A percentile compares a stretch with the other conserved stretches of the same genome.
These are phyloP conservation scores for Chrysochromulina parva DNA, from an alignment of 78 protist species.

Conservation along the genomic window DNA sequence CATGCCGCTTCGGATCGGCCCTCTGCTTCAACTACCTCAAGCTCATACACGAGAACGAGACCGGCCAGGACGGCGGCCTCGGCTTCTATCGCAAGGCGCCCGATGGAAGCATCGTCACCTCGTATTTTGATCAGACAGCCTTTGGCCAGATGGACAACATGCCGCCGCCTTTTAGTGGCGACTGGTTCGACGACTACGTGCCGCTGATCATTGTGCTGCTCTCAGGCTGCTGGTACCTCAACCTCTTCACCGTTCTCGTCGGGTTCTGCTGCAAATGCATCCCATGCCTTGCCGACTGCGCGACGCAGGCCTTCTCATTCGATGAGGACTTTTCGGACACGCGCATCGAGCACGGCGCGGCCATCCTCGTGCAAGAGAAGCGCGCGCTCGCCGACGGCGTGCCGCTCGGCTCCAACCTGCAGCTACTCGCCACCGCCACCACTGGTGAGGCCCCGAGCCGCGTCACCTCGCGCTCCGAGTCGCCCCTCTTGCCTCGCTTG, in stretches of 20 bases:
- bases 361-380: not conserved
- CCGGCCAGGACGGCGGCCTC: too few species aligned
- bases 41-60: not conserved
- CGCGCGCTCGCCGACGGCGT: not conserved
- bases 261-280: not conserved
- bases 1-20: not conserved
- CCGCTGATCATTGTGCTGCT: not conserved
- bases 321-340: constrained; percentile 4
- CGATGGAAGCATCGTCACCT: not conserved
- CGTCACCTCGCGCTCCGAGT: too few species aligned
- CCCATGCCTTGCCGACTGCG: not conserved
- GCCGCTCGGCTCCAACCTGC: constrained; percentile 18
- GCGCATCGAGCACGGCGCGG: not conserved
- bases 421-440: not conserved
- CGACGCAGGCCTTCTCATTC: not conserved
- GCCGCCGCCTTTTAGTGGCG: not conserved
- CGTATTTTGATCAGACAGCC: not conserved
- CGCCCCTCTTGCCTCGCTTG: too few species aligned
- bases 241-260: not conserved
- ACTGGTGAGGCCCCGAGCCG: too few species aligned
- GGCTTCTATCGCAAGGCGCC: too few species aligned
- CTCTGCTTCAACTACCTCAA: not conserved
- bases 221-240: not conserved
- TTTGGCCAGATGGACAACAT: not conserved
- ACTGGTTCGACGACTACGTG: not conserved